Conservation (phyloP, 2,329 filamentous ascomycete species). For the Volutella citrinella region DNA sequence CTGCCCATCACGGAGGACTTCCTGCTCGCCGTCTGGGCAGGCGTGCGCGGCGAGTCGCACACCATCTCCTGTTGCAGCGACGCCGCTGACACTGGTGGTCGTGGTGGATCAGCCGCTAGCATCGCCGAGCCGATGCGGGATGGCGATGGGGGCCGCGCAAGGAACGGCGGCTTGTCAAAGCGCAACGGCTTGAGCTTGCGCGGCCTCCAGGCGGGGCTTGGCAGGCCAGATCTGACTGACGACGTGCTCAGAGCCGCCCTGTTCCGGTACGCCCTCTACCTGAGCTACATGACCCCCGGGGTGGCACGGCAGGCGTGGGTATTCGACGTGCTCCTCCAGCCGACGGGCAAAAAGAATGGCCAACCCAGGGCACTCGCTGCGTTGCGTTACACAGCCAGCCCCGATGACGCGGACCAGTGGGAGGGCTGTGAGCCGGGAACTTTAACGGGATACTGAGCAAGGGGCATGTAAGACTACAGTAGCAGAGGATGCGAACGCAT, state of each 20-base stretch:
- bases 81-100: too few relatives aligned
- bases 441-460: too few relatives aligned
- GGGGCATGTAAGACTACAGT: too few relatives aligned
- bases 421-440: neutral
- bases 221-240: conserved; percentile 20
- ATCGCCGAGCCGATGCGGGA: too few relatives aligned
- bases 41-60: conserved; percentile 26
- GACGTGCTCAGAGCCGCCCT: conserved; percentile 23
- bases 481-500: too few relatives aligned
- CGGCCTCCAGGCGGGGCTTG: conserved; percentile 18
- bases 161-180: too few relatives aligned
- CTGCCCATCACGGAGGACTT: conserved; percentile 30
- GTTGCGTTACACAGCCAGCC: too few relatives aligned
- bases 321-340: conserved; percentile 20
- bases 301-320: conserved; percentile 31
- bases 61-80: too few relatives aligned
- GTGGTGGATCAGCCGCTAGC: too few relatives aligned
- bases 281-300: conserved; percentile 29
- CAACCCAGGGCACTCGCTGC: too few relatives aligned
- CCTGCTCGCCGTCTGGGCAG: conserved; percentile 28
- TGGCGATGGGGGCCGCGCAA: too few relatives aligned
- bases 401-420: too few relatives aligned
- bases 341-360: neutral
- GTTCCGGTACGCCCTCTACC: conserved; percentile 34
- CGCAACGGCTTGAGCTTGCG: conserved; percentile 10